Conservation (phyloP, 148 eudicot species). For the Nepenthes mirabilis region DNA sequence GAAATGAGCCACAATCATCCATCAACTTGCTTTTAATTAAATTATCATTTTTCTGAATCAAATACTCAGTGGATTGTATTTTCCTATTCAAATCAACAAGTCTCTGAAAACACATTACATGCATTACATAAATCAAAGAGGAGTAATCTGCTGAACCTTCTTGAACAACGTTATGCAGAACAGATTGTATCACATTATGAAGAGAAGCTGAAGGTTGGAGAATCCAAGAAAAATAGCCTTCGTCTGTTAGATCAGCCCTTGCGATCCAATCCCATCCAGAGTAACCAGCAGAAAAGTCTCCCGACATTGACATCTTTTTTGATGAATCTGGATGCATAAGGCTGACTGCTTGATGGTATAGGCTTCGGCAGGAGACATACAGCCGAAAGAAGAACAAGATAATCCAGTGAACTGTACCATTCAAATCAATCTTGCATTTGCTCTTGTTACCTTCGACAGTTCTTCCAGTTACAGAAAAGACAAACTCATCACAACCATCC, state of each 20-base stretch:
- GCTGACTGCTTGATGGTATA: constrained; percentile 59
- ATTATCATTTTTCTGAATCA: constrained; percentile 27
- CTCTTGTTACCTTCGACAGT: constrained; percentile 7
- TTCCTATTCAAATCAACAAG: constrained; percentile 76
- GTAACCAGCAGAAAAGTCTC: constrained; percentile 45
- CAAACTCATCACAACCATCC: constrained; percentile 19
- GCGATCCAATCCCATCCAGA: constrained; percentile 64
- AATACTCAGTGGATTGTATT: constrained; percentile 49
- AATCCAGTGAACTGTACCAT: constrained; percentile 25
- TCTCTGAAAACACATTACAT: constrained; percentile 72
- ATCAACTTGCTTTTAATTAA: constrained; percentile 11
- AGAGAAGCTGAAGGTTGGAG: constrained; percentile 53
- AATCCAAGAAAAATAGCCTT: constrained; percentile 75
- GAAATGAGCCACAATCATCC: constrained; percentile 22
- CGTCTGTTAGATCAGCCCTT: constrained; percentile 29
- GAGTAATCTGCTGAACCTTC: constrained; percentile 26
- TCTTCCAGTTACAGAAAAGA: constrained; percentile 29
- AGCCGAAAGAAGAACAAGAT: constrained; percentile 63
- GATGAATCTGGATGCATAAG: constrained; percentile 67
- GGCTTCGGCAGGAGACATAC: constrained; percentile 52
- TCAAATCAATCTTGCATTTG: constrained; percentile 12
- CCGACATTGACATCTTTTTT: constrained; percentile 48
- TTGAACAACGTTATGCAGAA: constrained; percentile 26
- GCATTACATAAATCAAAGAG: constrained; percentile 50
- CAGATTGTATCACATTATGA: constrained; percentile 21